phyloP scores from a whole-genome alignment of 371 early-diverging fungal genomes.

The Sporodiniella umbellata region DNA sequence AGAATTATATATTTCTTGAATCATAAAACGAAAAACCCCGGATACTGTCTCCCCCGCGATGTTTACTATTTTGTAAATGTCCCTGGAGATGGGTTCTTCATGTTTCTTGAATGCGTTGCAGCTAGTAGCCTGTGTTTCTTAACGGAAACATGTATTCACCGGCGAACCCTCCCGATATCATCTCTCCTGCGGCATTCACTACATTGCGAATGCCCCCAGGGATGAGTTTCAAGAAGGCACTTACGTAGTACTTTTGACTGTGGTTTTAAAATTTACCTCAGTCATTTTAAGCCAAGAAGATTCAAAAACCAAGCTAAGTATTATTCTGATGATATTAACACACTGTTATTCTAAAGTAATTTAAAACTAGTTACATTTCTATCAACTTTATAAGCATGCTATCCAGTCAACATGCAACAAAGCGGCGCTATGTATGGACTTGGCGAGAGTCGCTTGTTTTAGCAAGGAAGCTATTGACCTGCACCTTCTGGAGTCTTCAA shows the following conservation, averaged over 20 bases:
- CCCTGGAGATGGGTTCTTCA: constrained; percentile 11
- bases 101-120: constrained; percentile 12
- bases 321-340: constrained; percentile 9
- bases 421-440: too few relatives aligned
- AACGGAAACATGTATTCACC: constrained; percentile 8
- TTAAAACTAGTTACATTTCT: constrained; percentile 8
- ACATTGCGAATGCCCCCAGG: constrained; percentile 9
- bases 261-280: constrained; percentile 7
- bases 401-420: too few relatives aligned
- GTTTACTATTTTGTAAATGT: constrained; percentile 11
- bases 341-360: constrained; percentile 9
- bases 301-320: constrained; percentile 8
- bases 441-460: too few relatives aligned
- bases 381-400: constrained; percentile 3
- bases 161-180: constrained; percentile 11
- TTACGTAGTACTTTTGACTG: constrained; percentile 8
- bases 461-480: too few relatives aligned
- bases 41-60: constrained; percentile 13
- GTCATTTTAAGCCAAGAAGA: constrained; percentile 3
- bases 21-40: constrained; percentile 10
- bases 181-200: constrained; percentile 12
- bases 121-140: constrained; percentile 11
- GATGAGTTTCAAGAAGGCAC: constrained; percentile 4
- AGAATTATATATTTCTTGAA: constrained; percentile 6
- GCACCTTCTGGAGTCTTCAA: too few relatives aligned